These are phyloP conservation scores for Alternaria ethzedia DNA, from an alignment of 2,329 filamentous ascomycete genomes.

Conservation along the genomic window DNA sequence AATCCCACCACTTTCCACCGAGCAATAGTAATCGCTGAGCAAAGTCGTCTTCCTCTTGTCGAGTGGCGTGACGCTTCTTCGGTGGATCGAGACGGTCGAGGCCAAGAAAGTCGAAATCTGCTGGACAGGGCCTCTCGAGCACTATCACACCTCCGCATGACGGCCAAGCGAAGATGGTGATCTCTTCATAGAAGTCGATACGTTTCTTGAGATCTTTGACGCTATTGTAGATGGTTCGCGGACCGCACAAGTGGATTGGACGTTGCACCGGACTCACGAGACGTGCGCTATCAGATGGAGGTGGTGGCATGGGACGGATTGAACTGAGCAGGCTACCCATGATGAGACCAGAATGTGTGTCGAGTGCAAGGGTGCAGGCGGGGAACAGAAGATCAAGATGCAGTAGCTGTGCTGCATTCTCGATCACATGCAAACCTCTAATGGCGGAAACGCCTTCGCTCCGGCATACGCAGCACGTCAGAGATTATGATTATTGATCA, in stretches of 20 bases:
- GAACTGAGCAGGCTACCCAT: background rate
- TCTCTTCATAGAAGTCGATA: background rate
- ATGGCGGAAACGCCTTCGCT: too few relatives aligned
- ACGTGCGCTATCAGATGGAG: background rate
- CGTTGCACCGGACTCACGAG: background rate
- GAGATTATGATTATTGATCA: background rate
- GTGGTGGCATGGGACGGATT: background rate
- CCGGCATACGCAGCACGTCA: background rate
- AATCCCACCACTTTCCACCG: background rate
- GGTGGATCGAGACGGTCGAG: background rate
- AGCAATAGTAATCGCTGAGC: background rate
- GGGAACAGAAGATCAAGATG: background rate
- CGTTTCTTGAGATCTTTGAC: background rate
- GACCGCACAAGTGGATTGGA: background rate
- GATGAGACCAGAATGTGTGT: background rate
- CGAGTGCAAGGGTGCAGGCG: background rate
- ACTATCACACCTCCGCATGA: background rate
- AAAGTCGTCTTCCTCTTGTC: background rate
- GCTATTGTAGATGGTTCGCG: background rate
- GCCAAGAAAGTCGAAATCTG: background rate
- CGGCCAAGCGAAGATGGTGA: background rate
- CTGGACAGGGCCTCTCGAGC: background rate
- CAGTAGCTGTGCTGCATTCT: background rate
- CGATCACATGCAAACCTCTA: background rate
- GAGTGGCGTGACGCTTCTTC: background rate